These are phyloP conservation scores for Pyrenophora seminiperda DNA, from an alignment of 2,329 filamentous ascomycete species.

Conservation along the genomic window DNA sequence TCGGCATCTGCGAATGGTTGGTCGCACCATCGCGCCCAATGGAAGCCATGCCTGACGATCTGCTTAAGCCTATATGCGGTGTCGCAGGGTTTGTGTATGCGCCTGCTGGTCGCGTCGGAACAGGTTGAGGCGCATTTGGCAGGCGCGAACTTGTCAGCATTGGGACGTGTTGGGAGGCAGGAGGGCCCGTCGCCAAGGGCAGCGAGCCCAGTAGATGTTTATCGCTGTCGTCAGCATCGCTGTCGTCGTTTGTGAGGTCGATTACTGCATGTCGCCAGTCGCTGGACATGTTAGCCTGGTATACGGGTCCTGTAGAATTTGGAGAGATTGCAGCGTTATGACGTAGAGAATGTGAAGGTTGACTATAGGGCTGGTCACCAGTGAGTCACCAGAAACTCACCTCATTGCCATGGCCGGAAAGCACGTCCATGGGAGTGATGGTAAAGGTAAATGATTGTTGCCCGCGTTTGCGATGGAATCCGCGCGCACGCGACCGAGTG, in stretches of 20 bases:
- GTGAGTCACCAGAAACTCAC: slow-evolving; percentile 18
- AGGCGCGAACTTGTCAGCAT: too few relatives aligned
- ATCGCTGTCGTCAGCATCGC: slow-evolving; percentile 18
- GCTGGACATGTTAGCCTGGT: slow-evolving; percentile 26
- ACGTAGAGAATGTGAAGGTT: background rate
- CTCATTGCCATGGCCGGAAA: slow-evolving; percentile 20
- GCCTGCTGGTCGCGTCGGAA: background rate
- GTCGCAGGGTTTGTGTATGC: background rate
- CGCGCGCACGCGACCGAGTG: too few relatives aligned
- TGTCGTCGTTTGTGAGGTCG: slow-evolving; percentile 32
- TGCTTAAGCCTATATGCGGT: too few relatives aligned
- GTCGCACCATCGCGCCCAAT: slow-evolving; percentile 2
- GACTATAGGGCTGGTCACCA: background rate
- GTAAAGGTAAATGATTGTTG: slow-evolving; percentile 22
- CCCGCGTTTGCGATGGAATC: too few relatives aligned
- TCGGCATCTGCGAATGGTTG: slow-evolving; percentile 5
- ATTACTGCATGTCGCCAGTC: slow-evolving; percentile 21
- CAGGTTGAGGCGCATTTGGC: slow-evolving; percentile 5
- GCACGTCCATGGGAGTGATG: slow-evolving; percentile 32
- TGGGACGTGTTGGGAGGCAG: background rate
- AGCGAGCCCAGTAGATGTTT: background rate
- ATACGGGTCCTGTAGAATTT: background rate
- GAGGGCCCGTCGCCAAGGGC: background rate
- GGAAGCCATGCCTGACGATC: background rate
- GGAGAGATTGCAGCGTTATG: background rate